Base-by-base conservation (phyloP, 2,329 filamentous ascomycete genomes). In the Penicillium carneum region DNA sequence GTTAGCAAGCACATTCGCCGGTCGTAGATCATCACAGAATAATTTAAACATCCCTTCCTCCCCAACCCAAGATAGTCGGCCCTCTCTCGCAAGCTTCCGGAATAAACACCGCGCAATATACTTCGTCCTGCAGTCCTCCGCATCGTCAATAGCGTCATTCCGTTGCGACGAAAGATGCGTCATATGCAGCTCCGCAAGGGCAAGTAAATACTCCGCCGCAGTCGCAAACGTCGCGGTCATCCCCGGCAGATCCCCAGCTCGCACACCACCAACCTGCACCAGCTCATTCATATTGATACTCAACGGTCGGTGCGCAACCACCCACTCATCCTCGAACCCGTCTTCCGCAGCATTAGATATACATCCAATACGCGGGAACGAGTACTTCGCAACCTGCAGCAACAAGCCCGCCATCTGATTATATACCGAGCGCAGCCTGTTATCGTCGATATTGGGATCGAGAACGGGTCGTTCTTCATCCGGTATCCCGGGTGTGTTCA, bases 261-360 rank as follows among this genome's bases (percentile, higher is more conserved):
- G 54, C 26, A 69, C 57, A n/a, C 56, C 60, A 5, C 69, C 71
- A 8, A 69, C 33, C 43, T 66, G 63, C 47, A 72, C 68, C n/a
- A 72, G 70, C 60, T 79, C 73, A 51, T 72, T 81, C 78, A 82
- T 80, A 57, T 81, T 81, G 6, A 74, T 68, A 9, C 75, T 79
- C 4, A 82, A 60, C 1, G 79, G 79, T 10, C 77, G 67, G 26
- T 71, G 65, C 4, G 42, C 65, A 9, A 77, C 72, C 20, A 58
- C 63, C 64, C 72, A 59, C 5, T 70, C 43, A 26, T 58, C 39
- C 38, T 54, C 34, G 29, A 47, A 54, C 11, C 63, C 52, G 1
- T 58, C 67, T 20, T 70, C 57, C 3, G 63, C 57, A 1, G 62
- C 45, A 47, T 77, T 63, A 41, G 66, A 55, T 2, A 82, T 66